Conservation (phyloP, 306 rosid species). For the Trichosanthes truncata region DNA sequence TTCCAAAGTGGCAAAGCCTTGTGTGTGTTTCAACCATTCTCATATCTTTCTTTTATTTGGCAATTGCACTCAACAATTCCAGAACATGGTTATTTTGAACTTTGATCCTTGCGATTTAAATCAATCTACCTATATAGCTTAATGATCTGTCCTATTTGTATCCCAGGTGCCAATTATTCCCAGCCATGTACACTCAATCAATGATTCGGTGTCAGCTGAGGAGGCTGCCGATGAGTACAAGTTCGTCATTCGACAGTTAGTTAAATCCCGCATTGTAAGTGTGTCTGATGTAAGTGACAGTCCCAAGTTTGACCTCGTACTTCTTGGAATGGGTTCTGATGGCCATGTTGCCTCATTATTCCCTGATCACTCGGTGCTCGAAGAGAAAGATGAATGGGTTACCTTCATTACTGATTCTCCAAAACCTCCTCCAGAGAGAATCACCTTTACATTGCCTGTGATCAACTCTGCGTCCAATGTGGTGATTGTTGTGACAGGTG, state of each 20-base stretch:
- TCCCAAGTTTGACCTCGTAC: constrained; percentile 93
- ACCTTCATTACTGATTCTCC: constrained; percentile 89
- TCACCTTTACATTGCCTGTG: constrained; percentile 92
- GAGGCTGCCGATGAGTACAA: constrained; percentile 88
- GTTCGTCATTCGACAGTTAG: constrained; percentile 81
- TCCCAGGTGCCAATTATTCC: constrained; percentile 81
- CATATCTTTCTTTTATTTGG: neutral
- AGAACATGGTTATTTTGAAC: neutral
- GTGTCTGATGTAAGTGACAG: constrained; percentile 81
- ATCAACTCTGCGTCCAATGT: constrained; percentile 93
- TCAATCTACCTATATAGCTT: neutral
- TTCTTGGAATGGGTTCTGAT: constrained; percentile 83
- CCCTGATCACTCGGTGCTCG: constrained; percentile 62
- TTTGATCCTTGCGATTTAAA: neutral
- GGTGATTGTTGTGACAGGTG: constrained; percentile 56
- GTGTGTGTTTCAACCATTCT: neutral
- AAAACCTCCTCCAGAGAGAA: constrained; percentile 92
- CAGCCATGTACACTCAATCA: constrained; percentile 81
- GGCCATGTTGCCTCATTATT: constrained; percentile 89
- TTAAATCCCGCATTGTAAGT: constrained; percentile 67
- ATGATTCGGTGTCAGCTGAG: constrained; percentile 84
- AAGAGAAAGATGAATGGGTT: constrained; percentile 78
- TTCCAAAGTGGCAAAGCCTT: neutral
- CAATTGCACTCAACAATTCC: neutral
- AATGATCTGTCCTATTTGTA: constrained; percentile 15